Evolutionary conservation across 805 yeast genomes (phyloP), one percentile per base, ranked within the genome.

Genomic region (Candida xyloterini): DNA sequence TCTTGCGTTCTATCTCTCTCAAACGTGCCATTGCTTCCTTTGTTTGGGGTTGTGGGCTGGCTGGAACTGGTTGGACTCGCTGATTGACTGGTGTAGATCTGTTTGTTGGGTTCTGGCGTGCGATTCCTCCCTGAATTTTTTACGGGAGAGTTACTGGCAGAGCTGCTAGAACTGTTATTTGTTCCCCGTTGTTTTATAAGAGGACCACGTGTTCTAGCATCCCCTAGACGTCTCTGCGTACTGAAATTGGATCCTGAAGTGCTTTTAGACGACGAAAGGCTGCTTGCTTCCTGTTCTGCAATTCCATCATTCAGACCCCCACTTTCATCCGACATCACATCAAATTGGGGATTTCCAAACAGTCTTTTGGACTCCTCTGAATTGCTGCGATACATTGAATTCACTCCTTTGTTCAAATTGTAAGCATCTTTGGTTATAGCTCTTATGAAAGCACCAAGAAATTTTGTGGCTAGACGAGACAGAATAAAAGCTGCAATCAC

Each of bases 221-320:
- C 38, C 2, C 31, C 33, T 13, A 28, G 27, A 25, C 39, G 37
- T 22, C 35, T 35, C 10, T 35, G 42, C 18, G 46, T 38, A 34
- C 48, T 35, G 34, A 26, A 27, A 33, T 25, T 35, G 22, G 40
- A 31, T 8, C 38, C 38, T 3, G 36, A 11, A 15, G 46, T 31
- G 32, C 30, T 35, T 13, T 27, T 30, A 4, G 40, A 27, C 16
- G 43, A 40, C 28, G 39, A 21, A 26, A 30, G 21, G 13, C 38
- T 27, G 30, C 42, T 35, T 15, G 37, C 46, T 18, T 32, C 42
- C 25, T 43, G 46, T 29, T 52, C 59, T 10, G 43, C 49, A 10
- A 44, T 43, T 7, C 57, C 59, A 28, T 55, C 61, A 28, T 50
- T 43, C 10, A 50, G 15, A 3, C 55, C 57, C 8, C 57, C 57